Evolutionary conservation across 1,139 yeast species (phyloP).

Genomic region (Lipomyces yarrowii): DNA sequence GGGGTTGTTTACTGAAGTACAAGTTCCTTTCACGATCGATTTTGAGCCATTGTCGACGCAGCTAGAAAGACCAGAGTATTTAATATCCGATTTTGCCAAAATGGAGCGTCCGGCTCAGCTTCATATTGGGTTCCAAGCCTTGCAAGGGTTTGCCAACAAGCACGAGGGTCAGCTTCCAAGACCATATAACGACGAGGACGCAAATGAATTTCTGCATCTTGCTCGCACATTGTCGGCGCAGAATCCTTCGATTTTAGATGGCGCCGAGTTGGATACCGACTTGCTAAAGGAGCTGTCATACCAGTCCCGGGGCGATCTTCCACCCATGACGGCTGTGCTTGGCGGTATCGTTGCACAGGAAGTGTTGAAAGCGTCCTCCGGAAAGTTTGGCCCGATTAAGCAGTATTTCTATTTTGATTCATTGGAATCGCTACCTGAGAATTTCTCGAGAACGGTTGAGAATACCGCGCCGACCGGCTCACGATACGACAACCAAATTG

Average conservation of each 20-base stretch:
- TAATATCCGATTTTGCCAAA: conserved; percentile 87
- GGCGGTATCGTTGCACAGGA: conserved; percentile 98
- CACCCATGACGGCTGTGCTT: conserved; percentile 84
- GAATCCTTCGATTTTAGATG: conserved; percentile 61
- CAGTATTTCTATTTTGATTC: conserved; percentile 95
- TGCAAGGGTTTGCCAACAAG: conserved; percentile 68
- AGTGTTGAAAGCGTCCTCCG: conserved; percentile 90
- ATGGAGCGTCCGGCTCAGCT: conserved; percentile 88
- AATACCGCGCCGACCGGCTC: conserved; percentile 74
- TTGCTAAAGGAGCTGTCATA: conserved; percentile 71
- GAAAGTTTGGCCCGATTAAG: conserved; percentile 87
- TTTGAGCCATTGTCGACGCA: conserved; percentile 70
- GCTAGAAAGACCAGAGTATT: conserved; percentile 72
- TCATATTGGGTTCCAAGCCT: conserved; percentile 90
- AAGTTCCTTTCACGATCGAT: conserved; percentile 66
- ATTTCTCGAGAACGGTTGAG: conserved; percentile 64
- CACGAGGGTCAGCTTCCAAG: conserved; percentile 71
- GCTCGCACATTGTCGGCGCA: conserved; percentile 63
- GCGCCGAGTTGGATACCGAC: conserved; percentile 61
- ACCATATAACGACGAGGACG: conserved; percentile 76
- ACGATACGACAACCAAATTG: conserved; percentile 91
- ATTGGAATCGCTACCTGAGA: conserved; percentile 79
- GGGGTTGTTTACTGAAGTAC: conserved; percentile 90
- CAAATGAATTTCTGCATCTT: conserved; percentile 62
- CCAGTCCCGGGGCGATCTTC: conserved; percentile 90